Conservation (phyloP, 768 basidiomycete genomes). For the Pleurotus cornucopiae region DNA sequence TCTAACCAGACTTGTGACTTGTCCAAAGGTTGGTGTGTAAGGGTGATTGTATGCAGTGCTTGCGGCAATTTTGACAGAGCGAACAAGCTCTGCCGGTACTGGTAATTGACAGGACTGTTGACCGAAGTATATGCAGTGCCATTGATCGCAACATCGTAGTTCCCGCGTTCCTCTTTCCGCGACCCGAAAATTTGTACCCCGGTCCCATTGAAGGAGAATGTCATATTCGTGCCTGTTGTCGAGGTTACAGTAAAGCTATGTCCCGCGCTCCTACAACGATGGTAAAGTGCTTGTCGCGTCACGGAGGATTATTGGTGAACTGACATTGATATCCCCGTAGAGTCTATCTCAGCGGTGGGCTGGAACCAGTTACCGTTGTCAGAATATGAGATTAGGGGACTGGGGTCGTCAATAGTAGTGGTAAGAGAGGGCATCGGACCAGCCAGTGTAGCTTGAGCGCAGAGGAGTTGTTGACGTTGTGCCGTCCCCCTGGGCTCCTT, state of each 20-base stretch:
- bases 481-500: no score
- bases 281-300: conserved; percentile 9
- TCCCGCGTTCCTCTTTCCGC: conserved; percentile 9
- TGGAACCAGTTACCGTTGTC: conserved; percentile 6
- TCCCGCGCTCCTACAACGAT: conserved; percentile 24
- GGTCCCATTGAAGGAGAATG: conserved; percentile 32
- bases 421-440: conserved; percentile 25
- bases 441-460: no score
- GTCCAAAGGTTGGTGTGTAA: conserved; percentile 8
- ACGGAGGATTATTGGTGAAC: neutral
- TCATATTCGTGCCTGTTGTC: conserved; percentile 16
- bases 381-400: conserved; percentile 25
- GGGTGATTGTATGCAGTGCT: conserved; percentile 22
- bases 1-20: neutral
- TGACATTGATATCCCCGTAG: conserved; percentile 9
- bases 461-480: no score
- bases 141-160: neutral
- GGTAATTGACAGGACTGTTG: conserved; percentile 12
- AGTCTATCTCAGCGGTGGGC: conserved; percentile 19
- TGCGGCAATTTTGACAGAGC: conserved; percentile 19
- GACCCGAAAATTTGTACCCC: conserved; percentile 9
- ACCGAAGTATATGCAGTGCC: conserved; percentile 11
- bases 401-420: conserved; percentile 29
- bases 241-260: conserved; percentile 28
- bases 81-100: conserved; percentile 29